These are phyloP conservation scores for Picea mariana DNA, from an alignment of 83 land plant genomes.

Conservation along the genomic window DNA sequence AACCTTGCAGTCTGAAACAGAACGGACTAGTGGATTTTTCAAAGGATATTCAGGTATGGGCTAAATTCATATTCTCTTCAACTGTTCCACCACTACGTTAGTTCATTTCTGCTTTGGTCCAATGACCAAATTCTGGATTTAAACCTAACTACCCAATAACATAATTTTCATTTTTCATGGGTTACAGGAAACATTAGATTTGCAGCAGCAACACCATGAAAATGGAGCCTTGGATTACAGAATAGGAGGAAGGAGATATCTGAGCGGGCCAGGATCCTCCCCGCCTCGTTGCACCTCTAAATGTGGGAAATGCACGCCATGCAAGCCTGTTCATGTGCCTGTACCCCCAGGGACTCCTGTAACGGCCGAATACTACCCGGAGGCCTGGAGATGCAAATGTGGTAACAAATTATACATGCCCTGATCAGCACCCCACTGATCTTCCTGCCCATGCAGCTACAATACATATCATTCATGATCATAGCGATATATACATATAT, in stretches of 20 bases:
- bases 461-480: slow-evolving; percentile 2
- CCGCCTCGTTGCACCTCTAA: slow-evolving; percentile 61
- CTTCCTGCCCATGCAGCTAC: background rate
- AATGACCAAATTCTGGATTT: no score
- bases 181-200: slow-evolving; percentile 5
- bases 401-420: slow-evolving; percentile 77
- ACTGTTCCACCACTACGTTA: no score
- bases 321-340: slow-evolving; percentile 60
- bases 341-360: slow-evolving; percentile 58
- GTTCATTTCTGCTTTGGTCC: no score
- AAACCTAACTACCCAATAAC: no score
- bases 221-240: background rate
- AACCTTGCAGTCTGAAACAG: background rate
- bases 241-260: slow-evolving; percentile 11
- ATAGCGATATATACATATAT: background rate
- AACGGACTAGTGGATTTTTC: background rate
- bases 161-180: background rate
- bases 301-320: slow-evolving; percentile 61
- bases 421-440: slow-evolving; percentile 10
- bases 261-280: slow-evolving; percentile 55
- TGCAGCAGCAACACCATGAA: slow-evolving; percentile 2
- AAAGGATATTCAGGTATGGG: slow-evolving; percentile 1
- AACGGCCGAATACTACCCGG: slow-evolving; percentile 64
- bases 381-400: slow-evolving; percentile 86
- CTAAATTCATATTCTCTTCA: no score